Conservation (phyloP, 1,284 basidiomycete genomes). For the Ganoderma lingzhi region DNA sequence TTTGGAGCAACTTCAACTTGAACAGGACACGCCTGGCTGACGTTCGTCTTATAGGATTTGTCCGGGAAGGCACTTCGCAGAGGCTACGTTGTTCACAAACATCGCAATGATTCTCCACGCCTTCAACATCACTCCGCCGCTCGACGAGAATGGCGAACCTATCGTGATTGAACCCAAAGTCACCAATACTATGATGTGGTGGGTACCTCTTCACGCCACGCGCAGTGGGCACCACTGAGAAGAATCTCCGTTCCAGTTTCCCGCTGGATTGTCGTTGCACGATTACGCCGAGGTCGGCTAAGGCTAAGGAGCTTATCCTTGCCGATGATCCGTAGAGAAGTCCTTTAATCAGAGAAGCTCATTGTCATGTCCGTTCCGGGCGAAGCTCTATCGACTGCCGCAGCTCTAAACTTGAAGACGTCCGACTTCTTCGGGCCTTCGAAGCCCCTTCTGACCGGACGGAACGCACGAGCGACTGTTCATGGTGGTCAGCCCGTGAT, state of each 20-base stretch:
- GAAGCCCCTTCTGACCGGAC: neutral
- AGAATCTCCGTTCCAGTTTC: slow-evolving; percentile 21
- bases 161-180: slow-evolving; percentile 10
- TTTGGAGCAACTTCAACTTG: neutral
- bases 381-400: neutral
- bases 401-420: neutral
- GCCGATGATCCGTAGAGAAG: neutral
- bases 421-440: neutral
- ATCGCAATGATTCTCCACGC: slow-evolving; percentile 50
- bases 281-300: slow-evolving; percentile 23
- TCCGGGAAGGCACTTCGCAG: slow-evolving; percentile 31
- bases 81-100: slow-evolving; percentile 48
- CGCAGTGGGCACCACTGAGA: neutral
- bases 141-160: slow-evolving; percentile 30
- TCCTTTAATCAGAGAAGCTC: neutral
- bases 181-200: neutral
- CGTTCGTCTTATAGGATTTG: slow-evolving; percentile 24
- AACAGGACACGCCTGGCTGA: neutral
- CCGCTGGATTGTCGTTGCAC: slow-evolving; percentile 29
- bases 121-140: slow-evolving; percentile 46
- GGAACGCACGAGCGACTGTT: neutral
- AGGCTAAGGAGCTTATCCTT: slow-evolving; percentile 18
- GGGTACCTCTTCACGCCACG: neutral
- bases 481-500: neutral
- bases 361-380: neutral